Evolutionary conservation across 1,139 yeast species (phyloP).

Genomic region (Blastobotrys buckinghamii): DNA sequence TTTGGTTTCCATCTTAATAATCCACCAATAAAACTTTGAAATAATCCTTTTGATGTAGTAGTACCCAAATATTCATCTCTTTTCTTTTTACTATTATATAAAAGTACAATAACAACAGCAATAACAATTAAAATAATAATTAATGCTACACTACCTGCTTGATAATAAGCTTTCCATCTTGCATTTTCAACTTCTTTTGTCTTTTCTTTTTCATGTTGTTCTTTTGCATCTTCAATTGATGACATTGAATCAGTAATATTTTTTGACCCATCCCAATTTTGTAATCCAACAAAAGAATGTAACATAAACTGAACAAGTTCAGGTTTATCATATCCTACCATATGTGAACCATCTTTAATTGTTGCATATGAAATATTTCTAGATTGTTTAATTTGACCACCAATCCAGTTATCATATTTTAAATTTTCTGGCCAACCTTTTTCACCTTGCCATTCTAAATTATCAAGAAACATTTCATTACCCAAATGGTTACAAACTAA

Average conservation of each 20-base stretch:
- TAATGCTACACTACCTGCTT: constrained; percentile 37
- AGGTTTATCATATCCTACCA: constrained; percentile 89
- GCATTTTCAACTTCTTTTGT: constrained; percentile 30
- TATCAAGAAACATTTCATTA: constrained; percentile 56
- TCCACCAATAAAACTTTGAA: constrained; percentile 23
- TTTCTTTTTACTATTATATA: constrained; percentile 21
- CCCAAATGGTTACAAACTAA: constrained; percentile 83
- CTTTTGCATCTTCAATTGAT: not conserved
- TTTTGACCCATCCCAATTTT: constrained; percentile 17
- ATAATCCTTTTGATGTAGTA: constrained; percentile 9
- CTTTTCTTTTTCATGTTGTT: constrained; percentile 16
- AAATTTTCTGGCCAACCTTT: constrained; percentile 40
- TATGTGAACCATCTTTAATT: constrained; percentile 75
- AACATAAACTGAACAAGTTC: constrained; percentile 60
- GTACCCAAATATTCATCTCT: not conserved
- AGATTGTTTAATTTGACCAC: constrained; percentile 35
- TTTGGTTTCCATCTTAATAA: constrained; percentile 26
- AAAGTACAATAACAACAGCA: constrained; percentile 24
- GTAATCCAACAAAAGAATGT: constrained; percentile 30
- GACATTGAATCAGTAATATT: constrained; percentile 8
- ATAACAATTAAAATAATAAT: constrained; percentile 29
- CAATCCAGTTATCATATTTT: constrained; percentile 1
- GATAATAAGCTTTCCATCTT: constrained; percentile 34
- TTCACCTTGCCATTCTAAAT: constrained; percentile 62
- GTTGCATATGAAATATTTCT: constrained; percentile 71